Percentiles rank a stretch among this genome's conserved stretches.
These are phyloP conservation scores for Cercospora canescens DNA, from an alignment of 2,329 filamentous ascomycete species.

Conservation along the genomic window DNA sequence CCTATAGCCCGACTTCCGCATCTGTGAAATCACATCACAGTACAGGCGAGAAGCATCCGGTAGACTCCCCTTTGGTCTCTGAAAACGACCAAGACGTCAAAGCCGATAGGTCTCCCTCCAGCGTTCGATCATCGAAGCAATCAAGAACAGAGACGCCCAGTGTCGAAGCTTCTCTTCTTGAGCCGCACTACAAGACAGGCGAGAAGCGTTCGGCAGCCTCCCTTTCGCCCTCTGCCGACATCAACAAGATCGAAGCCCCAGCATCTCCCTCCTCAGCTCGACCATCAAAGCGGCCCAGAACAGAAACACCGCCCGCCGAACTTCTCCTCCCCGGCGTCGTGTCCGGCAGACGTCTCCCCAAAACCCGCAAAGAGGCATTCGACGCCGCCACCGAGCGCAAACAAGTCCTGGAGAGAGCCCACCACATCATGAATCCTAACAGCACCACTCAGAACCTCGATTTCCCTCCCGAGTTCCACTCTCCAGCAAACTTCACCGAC, in stretches of 20 bases:
- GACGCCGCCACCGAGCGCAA: slow-evolving; percentile 21
- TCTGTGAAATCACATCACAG: slow-evolving; percentile 14
- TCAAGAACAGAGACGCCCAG: not conserved
- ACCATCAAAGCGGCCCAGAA: not conserved
- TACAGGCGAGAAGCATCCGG: slow-evolving; percentile 8
- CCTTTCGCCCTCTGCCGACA: not conserved
- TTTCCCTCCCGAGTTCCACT: slow-evolving; percentile 32
- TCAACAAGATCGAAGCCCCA: not conserved
- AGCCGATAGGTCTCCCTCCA: not conserved
- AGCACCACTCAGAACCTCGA: slow-evolving; percentile 14
- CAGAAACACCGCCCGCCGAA: not conserved
- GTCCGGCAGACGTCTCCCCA: slow-evolving; percentile 24
- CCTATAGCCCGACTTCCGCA: not conserved
- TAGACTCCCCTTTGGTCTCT: not conserved
- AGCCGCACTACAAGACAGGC: not conserved
- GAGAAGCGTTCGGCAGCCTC: not conserved
- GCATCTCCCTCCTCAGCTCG: not conserved
- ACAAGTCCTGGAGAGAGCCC: slow-evolving; percentile 17
- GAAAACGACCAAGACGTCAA: slow-evolving; percentile 1
- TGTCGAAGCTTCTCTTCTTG: not conserved
- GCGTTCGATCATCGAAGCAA: not conserved
- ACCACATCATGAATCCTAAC: slow-evolving; percentile 1
- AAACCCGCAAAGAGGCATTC: slow-evolving; percentile 22
- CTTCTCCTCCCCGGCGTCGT: slow-evolving; percentile 16
- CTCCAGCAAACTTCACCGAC: slow-evolving; percentile 21